Base-by-base conservation (phyloP, 73 alveolate species). In the Paramecium caudatum region DNA sequence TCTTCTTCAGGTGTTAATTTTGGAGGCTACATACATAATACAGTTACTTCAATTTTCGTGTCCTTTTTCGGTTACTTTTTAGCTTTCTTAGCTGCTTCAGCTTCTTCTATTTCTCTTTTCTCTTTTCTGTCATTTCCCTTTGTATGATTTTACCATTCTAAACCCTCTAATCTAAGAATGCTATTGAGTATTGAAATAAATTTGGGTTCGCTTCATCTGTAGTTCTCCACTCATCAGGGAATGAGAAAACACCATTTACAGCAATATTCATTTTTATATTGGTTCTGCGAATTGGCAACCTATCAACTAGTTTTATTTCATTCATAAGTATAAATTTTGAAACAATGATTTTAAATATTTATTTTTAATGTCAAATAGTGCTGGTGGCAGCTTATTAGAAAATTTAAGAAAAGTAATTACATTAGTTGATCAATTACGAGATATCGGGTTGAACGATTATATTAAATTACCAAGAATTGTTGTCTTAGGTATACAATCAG, bases 1-100 rank as follows among this genome's bases (percentile, higher is more conserved):
- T 91, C 90, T 50, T 95, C 98, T 61, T 95, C 98, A 36, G 94
- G 93, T 9, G 96, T 80, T 5, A 94, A 93, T 82, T 95, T 96
- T 3, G 93, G 93, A 0, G 93, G 90, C 43, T 65, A 48, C 37
- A 27, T 55, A 45, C 61, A 70, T 33, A 12, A 25, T 32, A 0
- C 3, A 82, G 82, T 36, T 88, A 92, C 94, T 61, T 90, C 93
- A 82, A 91, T 90, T 83, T 93, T 91, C 3, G 95, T 90, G 41
- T 93, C 98, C 70, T 86, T 90, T 17, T 93, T 85, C 37, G 90
- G 90, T 46, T 90, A 92, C 47, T 91, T 91, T 69, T 91, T 91
- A 13, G 86, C 55, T 10, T 93, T 93, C 36, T 86, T 87, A 3
- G 93, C 93, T 25, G 92, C 94, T 12, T 82, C 93, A n/a, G 96